Conservation (phyloP, 139 green algal species). For the Trebouxia sp. region DNA sequence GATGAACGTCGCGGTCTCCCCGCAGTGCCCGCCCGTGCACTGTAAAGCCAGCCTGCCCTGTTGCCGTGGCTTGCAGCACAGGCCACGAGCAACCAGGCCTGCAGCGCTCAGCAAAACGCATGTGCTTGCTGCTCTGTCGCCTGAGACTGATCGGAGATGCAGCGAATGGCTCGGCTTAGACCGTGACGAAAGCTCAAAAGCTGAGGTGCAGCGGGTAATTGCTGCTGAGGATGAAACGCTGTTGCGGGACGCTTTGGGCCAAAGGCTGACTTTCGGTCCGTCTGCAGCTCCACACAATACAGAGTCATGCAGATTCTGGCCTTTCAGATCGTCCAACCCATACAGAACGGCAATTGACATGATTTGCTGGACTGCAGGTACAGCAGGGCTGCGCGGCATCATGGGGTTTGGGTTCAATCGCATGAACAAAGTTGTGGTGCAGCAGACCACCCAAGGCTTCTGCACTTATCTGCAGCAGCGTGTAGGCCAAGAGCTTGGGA, state of each 20-base stretch:
- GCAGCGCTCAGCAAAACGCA: too few relatives aligned
- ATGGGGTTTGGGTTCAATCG: conserved; percentile 71
- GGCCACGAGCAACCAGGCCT: too few relatives aligned
- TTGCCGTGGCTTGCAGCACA: too few relatives aligned
- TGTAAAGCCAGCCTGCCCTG: too few relatives aligned
- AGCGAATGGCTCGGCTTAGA: conserved; percentile 2
- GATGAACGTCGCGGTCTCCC: too few relatives aligned
- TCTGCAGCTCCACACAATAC: too few relatives aligned
- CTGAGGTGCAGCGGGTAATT: neutral
- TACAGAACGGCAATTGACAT: too few relatives aligned
- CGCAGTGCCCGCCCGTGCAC: too few relatives aligned
- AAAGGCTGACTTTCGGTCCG: neutral
- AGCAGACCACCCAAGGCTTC: conserved; percentile 80
- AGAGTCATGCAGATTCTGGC: too few relatives aligned
- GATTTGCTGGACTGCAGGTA: conserved; percentile 38
- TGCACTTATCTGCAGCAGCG: conserved; percentile 45
- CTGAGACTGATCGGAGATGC: neutral
- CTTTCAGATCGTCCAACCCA: too few relatives aligned
- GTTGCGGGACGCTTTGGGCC: neutral
- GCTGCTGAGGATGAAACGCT: neutral
- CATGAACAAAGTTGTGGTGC: conserved; percentile 77
- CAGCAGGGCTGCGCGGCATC: conserved; percentile 68
- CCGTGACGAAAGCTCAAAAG: neutral
- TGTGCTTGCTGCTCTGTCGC: neutral
- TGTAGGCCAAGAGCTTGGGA: neutral